Evolutionary conservation across 2,329 filamentous ascomycete genomes (phyloP), one percentile per base, ranked within the genome.

Genomic region (Xenoacremonium recifei): DNA sequence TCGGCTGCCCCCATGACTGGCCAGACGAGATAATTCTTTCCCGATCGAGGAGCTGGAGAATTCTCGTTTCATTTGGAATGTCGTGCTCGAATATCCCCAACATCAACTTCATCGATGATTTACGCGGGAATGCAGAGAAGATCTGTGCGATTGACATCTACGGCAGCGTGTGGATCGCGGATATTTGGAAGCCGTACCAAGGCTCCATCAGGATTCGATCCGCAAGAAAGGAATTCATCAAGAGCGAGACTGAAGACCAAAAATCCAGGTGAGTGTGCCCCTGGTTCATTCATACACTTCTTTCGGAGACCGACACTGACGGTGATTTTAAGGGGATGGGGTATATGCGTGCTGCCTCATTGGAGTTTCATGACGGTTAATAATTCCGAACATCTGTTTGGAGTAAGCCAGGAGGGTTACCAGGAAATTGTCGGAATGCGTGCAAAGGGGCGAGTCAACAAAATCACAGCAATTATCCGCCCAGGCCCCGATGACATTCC

Each of bases 91-190:
- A 82, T 34, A 67, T 80, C 2, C 78, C 78, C 5, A 76, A 71
- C 39, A 58, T 82, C n/a, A 63, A 69, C 19, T 79, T 82, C 47
- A 54, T 69, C 37, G 70, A 72, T 39, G 67, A 76, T 42, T 48
- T 60, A 1, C 30, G 64, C 2, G 77, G 77, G 2, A 52, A 69
- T 3, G 78, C 76, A 3, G 68, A 75, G 5, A 73, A 71, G 47
- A 55, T 81, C 1, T 66, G 70, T 18, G 77, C 72, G 1, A 59
- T 77, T 18, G 77, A 80, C 33, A 73, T 81, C 29, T 54, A 59
- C 10, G 77, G 75, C 2, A 58, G 49, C 9, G 53, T 70, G 5
- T 80, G 73, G 71, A 45, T 79, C 11, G 64, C 76, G 31, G 65
- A 77, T 32, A 77, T 82, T 12, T 81, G 76, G 77, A 67, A 63